Conservation (phyloP, 768 basidiomycete genomes). For the Termitomyces sp. region DNA sequence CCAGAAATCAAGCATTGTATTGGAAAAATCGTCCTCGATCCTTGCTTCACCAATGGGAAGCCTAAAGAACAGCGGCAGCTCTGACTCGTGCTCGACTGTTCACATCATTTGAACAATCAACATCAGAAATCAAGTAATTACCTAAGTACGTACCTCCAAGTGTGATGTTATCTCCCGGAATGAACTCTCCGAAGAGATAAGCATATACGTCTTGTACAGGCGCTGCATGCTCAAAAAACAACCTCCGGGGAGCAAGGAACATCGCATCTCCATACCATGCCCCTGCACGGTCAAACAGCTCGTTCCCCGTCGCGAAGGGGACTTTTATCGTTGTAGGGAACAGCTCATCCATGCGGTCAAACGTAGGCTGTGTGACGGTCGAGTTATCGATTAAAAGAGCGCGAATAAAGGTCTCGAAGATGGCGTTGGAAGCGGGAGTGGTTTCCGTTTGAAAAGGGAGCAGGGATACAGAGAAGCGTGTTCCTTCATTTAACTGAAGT, state of each 20-base stretch:
- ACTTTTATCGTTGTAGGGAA: constrained; percentile 38
- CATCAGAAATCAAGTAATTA: neutral
- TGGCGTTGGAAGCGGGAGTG: constrained; percentile 32
- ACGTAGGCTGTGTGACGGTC: constrained; percentile 36
- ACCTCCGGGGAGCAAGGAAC: constrained; percentile 46
- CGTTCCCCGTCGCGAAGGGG: constrained; percentile 55
- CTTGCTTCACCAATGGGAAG: constrained; percentile 30
- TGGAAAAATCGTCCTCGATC: constrained; percentile 41
- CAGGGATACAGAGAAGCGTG: constrained; percentile 34
- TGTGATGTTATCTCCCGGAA: constrained; percentile 45
- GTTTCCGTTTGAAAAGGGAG: constrained; percentile 30
- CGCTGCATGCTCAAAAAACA: constrained; percentile 46
- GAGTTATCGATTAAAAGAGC: constrained; percentile 48
- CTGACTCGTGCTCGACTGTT: constrained; percentile 45
- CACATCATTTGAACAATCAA: neutral
- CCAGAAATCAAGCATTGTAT: constrained; percentile 46
- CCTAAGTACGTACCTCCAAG: constrained; percentile 36
- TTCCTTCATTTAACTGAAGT: constrained; percentile 49
- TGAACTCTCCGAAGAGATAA: constrained; percentile 53
- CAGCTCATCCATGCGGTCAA: constrained; percentile 31
- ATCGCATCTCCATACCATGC: constrained; percentile 58
- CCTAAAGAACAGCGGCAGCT: constrained; percentile 46
- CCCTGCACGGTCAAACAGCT: constrained; percentile 49
- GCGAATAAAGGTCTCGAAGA: constrained; percentile 44
- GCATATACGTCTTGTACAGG: constrained; percentile 42